Percentiles rank a stretch among this genome's conserved stretches.
phyloP scores from a whole-genome alignment of 2,329 filamentous ascomycete genomes.

The Fusarium duplospermum region DNA sequence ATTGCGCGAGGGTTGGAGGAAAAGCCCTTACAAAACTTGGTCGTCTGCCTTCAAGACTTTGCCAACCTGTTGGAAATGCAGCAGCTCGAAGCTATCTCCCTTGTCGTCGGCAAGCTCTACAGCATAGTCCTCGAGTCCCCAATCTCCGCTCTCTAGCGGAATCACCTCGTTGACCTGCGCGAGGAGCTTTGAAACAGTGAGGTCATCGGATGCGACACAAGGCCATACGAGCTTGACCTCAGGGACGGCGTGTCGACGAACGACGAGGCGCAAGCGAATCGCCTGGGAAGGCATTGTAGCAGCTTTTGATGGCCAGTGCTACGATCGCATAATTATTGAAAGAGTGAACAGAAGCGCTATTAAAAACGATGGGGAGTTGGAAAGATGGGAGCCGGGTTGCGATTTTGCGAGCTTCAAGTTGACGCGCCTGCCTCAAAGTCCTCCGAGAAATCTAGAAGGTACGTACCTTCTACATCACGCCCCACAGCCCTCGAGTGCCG shows the following conservation, averaged over 20 bases:
- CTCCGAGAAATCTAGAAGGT: background rate
- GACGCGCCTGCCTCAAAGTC: slow-evolving; percentile 22
- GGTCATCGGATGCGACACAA: slow-evolving; percentile 65
- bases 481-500: background rate
- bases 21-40: slow-evolving; percentile 75
- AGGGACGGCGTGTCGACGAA: slow-evolving; percentile 80
- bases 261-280: slow-evolving; percentile 78
- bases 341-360: background rate
- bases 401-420: slow-evolving; percentile 27
- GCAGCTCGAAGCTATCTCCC: slow-evolving; percentile 80
- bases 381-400: slow-evolving; percentile 18
- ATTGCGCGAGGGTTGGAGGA: background rate
- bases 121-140: slow-evolving; percentile 90
- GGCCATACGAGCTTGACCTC: slow-evolving; percentile 79
- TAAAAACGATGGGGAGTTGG: background rate
- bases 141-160: slow-evolving; percentile 82
- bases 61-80: slow-evolving; percentile 83
- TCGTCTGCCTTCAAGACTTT: slow-evolving; percentile 84
- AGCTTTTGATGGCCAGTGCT: background rate
- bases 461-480: slow-evolving; percentile 1
- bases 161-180: slow-evolving; percentile 82
- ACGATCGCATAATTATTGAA: slow-evolving; percentile 32
- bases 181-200: slow-evolving; percentile 81
- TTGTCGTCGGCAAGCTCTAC: slow-evolving; percentile 74
- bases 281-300: slow-evolving; percentile 47